Conservation (phyloP, 371 early-diverging fungal species). For the Catenaria anguillulae region DNA sequence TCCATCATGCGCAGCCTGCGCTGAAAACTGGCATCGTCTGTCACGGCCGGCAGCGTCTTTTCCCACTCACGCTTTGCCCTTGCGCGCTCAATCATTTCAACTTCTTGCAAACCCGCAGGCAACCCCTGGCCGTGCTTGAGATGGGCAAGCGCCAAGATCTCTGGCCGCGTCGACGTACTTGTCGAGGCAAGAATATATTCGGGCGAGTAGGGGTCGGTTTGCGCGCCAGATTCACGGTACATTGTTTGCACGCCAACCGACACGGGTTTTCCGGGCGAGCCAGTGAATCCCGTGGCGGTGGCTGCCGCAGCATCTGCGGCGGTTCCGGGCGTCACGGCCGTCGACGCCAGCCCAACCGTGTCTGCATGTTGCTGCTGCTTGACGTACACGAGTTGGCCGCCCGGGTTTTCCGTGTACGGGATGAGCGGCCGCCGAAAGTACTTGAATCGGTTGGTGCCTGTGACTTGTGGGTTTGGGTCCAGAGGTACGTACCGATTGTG, state of each 20-base stretch:
- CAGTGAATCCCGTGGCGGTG: no score
- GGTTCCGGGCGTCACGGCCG: background rate
- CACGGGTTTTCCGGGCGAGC: background rate
- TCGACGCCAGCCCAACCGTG: no score
- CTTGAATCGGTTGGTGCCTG: conserved; percentile 29
- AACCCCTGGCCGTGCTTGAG: conserved; percentile 29
- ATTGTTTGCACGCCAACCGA: conserved; percentile 1
- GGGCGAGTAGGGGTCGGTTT: conserved; percentile 43
- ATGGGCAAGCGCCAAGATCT: conserved; percentile 31
- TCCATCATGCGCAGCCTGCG: conserved; percentile 37
- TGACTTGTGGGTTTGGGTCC: conserved; percentile 17
- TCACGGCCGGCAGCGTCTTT: conserved; percentile 26
- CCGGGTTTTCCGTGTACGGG: conserved; percentile 29
- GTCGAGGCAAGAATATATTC: conserved; percentile 21
- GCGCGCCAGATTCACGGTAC: conserved; percentile 31
- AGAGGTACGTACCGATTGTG: conserved; percentile 18
- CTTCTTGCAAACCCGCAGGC: conserved; percentile 30
- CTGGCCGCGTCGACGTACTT: conserved; percentile 18
- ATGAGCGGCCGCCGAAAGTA: conserved; percentile 35
- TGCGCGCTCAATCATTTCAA: conserved; percentile 41
- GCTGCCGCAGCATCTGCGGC: background rate
- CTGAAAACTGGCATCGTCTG: conserved; percentile 28
- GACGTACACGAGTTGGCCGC: conserved; percentile 28
- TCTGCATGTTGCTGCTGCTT: conserved; percentile 6
- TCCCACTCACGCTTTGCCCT: conserved; percentile 39